Conservation (phyloP, 1,139 yeast genomes). For the Taiozyma sp. region DNA sequence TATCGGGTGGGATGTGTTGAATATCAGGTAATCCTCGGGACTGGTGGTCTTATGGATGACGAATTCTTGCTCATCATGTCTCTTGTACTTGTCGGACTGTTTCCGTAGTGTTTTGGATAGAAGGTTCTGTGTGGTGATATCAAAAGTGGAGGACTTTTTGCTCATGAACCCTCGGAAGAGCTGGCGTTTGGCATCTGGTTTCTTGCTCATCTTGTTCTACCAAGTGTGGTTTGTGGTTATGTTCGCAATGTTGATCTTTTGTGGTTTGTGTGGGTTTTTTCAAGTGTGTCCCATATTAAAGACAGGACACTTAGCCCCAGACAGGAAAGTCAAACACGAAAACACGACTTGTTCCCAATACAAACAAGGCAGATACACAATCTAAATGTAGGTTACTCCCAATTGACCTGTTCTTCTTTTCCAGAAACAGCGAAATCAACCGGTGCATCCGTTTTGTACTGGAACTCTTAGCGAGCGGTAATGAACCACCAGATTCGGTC, state of each 20-base stretch:
- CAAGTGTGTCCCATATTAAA: no score
- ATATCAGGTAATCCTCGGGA: no score
- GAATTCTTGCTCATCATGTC: slow-evolving; percentile 14
- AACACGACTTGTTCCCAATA: no score
- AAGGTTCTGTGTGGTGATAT: slow-evolving; percentile 17
- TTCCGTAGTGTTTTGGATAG: slow-evolving; percentile 22
- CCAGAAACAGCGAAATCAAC: background rate
- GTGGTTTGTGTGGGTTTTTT: no score
- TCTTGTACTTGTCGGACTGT: slow-evolving; percentile 21
- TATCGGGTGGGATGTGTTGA: slow-evolving; percentile 30
- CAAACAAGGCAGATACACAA: no score
- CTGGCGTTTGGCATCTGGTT: slow-evolving; percentile 30
- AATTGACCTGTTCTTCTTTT: background rate
- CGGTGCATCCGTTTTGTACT: background rate
- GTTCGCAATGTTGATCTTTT: no score
- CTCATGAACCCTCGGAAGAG: slow-evolving; percentile 30
- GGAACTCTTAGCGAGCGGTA: background rate
- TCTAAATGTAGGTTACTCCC: background rate
- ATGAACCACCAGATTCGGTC: background rate
- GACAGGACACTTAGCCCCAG: no score
- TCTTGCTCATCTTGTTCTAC: background rate
- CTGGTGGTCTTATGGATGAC: no score
- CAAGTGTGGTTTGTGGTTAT: background rate
- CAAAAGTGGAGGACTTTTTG: slow-evolving; percentile 17
- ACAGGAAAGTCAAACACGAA: no score